Percentiles rank a stretch among this genome's conserved stretches.
phyloP scores from a whole-genome alignment of 1,284 basidiomycete genomes.

The Cutaneotrichosporon sp. region DNA sequence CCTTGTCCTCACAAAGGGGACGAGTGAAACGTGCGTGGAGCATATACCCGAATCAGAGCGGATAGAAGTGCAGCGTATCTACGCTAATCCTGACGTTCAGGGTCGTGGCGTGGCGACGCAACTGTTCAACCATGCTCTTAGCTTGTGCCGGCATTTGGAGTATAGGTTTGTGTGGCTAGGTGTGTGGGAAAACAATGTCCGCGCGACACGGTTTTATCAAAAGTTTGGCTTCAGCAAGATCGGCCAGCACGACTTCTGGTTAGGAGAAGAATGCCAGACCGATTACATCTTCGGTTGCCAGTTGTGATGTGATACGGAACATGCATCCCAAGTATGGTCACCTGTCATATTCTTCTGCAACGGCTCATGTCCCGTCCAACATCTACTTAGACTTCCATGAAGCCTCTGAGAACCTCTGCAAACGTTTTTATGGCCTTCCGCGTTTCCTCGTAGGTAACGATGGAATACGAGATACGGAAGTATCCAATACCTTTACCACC shows the following conservation, averaged over 20 bases:
- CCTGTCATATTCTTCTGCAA: neutral
- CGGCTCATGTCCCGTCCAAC: neutral
- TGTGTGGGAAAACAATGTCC: constrained; percentile 30
- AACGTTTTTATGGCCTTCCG: constrained; percentile 35
- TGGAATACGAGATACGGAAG: constrained; percentile 46
- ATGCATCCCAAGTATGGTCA: too few relatives aligned
- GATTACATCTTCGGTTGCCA: constrained; percentile 10
- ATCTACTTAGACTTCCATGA: constrained; percentile 20
- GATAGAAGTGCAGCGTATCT: constrained; percentile 15
- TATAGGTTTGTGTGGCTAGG: constrained; percentile 31
- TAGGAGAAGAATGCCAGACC: constrained; percentile 13
- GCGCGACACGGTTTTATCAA: constrained; percentile 27
- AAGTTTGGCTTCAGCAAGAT: constrained; percentile 25
- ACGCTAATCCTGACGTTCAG: constrained; percentile 20
- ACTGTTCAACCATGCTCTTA: constrained; percentile 20
- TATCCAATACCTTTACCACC: constrained; percentile 43
- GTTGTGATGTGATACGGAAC: neutral
- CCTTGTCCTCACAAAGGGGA: constrained; percentile 1
- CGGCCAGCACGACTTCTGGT: constrained; percentile 17
- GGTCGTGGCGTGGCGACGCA: constrained; percentile 24
- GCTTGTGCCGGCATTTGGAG: constrained; percentile 17
- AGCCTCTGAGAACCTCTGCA: constrained; percentile 39
- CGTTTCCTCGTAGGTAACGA: constrained; percentile 42
- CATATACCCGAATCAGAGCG: constrained; percentile 5
- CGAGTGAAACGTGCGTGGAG: constrained; percentile 9